Conservation (phyloP, 1,139 yeast genomes). For the Candida glucosophila region DNA sequence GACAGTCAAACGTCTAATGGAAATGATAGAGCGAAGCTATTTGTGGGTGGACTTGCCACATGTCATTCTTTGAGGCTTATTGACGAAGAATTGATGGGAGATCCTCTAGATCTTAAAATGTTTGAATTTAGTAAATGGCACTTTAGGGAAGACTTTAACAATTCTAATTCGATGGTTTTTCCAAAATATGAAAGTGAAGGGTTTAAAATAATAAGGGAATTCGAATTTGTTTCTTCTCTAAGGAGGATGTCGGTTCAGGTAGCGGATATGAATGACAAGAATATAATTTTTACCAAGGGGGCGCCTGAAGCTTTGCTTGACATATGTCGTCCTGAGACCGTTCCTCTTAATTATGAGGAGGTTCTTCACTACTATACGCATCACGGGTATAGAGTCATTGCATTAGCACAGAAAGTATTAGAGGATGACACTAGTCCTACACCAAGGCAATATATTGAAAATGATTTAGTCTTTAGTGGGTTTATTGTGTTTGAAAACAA, state of each 20-base stretch:
- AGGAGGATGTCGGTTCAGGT: conserved; percentile 88
- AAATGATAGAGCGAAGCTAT: conserved; percentile 21
- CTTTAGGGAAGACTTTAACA: conserved; percentile 53
- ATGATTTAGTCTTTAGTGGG: conserved; percentile 65
- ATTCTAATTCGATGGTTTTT: conserved; percentile 13
- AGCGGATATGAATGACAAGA: conserved; percentile 24
- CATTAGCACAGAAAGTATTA: conserved; percentile 66
- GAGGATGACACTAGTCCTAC: conserved; percentile 5
- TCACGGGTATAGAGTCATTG: conserved; percentile 89
- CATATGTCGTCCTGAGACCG: conserved; percentile 58
- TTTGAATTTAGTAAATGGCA: conserved; percentile 80
- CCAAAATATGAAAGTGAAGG: conserved; percentile 24
- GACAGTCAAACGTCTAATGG: conserved; percentile 10
- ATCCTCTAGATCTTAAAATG: conserved; percentile 90
- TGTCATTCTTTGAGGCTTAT: conserved; percentile 83
- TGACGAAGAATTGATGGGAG: conserved; percentile 80
- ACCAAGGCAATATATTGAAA: conserved; percentile 56
- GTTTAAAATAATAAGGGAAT: conserved; percentile 57
- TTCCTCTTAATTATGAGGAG: conserved; percentile 72
- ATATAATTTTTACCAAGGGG: conserved; percentile 71
- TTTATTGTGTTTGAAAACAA: conserved; percentile 90
- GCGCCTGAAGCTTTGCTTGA: conserved; percentile 94
- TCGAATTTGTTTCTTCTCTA: conserved; percentile 75
- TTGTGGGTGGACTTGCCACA: conserved; percentile 56
- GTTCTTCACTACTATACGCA: conserved; percentile 79